Conservation (phyloP, 768 basidiomycete species). For the Tylopilus sp. region DNA sequence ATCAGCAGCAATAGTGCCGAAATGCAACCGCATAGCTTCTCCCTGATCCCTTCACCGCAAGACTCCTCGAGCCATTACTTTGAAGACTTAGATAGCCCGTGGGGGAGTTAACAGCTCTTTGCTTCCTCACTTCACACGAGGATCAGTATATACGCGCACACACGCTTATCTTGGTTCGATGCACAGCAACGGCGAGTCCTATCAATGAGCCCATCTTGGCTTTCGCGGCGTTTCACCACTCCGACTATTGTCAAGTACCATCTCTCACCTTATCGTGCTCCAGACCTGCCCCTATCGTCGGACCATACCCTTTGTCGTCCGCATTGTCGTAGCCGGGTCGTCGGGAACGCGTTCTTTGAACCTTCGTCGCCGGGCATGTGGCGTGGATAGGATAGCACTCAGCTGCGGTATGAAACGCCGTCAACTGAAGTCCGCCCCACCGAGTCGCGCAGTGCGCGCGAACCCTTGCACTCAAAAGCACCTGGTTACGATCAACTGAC, state of each 20-base stretch:
- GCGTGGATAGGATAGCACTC: neutral
- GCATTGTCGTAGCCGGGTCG: too few relatives aligned
- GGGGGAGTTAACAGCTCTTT: too few relatives aligned
- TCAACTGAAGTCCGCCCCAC: too few relatives aligned
- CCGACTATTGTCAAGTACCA: neutral
- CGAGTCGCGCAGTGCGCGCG: too few relatives aligned
- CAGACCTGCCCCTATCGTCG: too few relatives aligned
- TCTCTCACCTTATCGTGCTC: neutral
- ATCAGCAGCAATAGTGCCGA: neutral
- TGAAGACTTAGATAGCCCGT: neutral
- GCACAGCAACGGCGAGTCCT: neutral
- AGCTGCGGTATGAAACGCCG: too few relatives aligned
- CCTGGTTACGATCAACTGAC: neutral
- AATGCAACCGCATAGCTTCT: neutral
- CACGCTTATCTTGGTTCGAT: neutral
- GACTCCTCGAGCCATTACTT: too few relatives aligned
- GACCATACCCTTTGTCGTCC: too few relatives aligned
- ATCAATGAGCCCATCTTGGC: neutral
- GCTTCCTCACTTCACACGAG: neutral
- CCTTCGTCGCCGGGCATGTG: too few relatives aligned
- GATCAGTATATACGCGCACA: neutral
- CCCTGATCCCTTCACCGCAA: neutral
- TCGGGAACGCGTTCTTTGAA: too few relatives aligned
- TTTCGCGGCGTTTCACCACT: neutral
- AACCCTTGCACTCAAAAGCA: neutral